These are phyloP conservation scores for Botryotinia globosa DNA, from an alignment of 2,329 filamentous ascomycete species.

Conservation along the genomic window DNA sequence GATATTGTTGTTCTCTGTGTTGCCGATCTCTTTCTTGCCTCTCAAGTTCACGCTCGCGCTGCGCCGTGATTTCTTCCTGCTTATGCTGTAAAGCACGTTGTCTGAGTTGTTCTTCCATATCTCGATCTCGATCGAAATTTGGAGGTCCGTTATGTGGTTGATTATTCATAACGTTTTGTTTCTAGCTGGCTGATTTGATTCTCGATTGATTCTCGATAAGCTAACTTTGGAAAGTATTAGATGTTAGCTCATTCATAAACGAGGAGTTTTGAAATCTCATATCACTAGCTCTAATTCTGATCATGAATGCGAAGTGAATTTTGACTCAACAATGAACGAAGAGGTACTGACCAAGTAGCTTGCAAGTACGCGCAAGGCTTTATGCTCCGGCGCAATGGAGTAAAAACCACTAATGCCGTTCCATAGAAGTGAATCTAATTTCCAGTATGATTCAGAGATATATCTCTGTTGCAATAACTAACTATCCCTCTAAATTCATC, in stretches of 20 bases:
- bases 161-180: constrained; percentile 33
- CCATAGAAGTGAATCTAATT: constrained; percentile 21
- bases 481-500: background rate
- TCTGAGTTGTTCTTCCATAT: constrained; percentile 54
- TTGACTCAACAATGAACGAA: background rate
- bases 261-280: background rate
- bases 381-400: constrained; percentile 22
- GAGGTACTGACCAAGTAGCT: constrained; percentile 19
- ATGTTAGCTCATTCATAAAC: background rate
- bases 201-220: background rate
- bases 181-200: constrained; percentile 3
- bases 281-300: background rate
- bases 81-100: constrained; percentile 47
- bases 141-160: constrained; percentile 34
- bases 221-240: background rate
- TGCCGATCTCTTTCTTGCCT: constrained; percentile 55
- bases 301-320: background rate
- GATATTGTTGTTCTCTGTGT: constrained; percentile 61
- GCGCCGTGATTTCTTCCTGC: constrained; percentile 56
- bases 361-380: constrained; percentile 21
- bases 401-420: constrained; percentile 11
- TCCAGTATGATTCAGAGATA: background rate
- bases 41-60: constrained; percentile 48
- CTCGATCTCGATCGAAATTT: constrained; percentile 41
- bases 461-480: background rate